A percentile compares a stretch with the other conserved stretches of the same genome.
Conservation (phyloP, 192 early-diverging fungal species). For the Umbelopsis vinacea region DNA sequence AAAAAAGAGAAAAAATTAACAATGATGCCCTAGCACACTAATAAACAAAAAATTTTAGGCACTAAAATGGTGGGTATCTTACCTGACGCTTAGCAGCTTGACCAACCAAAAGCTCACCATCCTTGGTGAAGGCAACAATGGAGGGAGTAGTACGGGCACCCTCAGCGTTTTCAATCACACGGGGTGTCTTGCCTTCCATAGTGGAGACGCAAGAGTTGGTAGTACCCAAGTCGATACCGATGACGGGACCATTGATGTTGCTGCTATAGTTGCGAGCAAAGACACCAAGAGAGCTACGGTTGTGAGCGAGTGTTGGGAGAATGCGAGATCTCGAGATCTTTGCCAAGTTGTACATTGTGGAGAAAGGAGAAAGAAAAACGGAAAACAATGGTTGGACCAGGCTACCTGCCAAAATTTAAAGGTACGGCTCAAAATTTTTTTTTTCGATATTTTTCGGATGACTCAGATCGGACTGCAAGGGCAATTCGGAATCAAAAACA, state of each 20-base stretch:
- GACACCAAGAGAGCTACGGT: constrained; percentile 24
- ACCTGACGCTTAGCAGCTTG: constrained; percentile 96
- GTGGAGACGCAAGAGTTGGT: constrained; percentile 99
- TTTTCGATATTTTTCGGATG: constrained; percentile 10
- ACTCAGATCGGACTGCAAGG: constrained; percentile 3
- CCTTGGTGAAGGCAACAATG: constrained; percentile 94
- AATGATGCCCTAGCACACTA: not conserved
- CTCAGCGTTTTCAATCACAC: constrained; percentile 97
- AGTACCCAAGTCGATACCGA: constrained; percentile 99
- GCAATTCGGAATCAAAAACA: not conserved
- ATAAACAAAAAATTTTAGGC: constrained; percentile 8
- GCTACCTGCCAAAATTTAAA: not conserved
- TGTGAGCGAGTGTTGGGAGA: constrained; percentile 27
- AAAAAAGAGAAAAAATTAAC: not conserved
- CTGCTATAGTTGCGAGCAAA: constrained; percentile 66
- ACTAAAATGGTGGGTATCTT: constrained; percentile 13
- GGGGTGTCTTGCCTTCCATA: constrained; percentile 97
- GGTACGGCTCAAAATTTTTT: constrained; percentile 8
- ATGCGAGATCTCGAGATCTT: constrained; percentile 33
- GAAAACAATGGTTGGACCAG: constrained; percentile 18
- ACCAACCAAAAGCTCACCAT: constrained; percentile 96
- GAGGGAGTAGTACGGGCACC: constrained; percentile 98
- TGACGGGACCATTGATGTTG: constrained; percentile 88
- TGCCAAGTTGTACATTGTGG: constrained; percentile 38
- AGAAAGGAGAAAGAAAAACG: constrained; percentile 14